Evolutionary conservation across 495 filamentous ascomycete species (phyloP), one percentile per base, ranked within the genome.

Genomic region (Tuber borchii): DNA sequence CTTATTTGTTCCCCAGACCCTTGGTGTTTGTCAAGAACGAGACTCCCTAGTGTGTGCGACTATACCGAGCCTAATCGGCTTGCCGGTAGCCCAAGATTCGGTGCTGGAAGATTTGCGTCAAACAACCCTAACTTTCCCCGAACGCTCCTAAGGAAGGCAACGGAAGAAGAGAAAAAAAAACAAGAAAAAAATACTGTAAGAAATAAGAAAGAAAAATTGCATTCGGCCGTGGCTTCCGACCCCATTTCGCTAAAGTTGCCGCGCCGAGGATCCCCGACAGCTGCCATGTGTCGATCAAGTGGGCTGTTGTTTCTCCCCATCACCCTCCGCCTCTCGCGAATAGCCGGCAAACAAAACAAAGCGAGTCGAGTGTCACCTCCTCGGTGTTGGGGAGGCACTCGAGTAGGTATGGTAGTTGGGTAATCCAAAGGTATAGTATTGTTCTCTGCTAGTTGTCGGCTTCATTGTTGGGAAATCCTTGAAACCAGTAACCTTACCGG

Each of bases 391-490:
- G 31, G 56, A 34, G 56, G 22, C 14, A 31, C 51, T 61, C n/a
- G n/a, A 46, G 26, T 65, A 65, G 26, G 56, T 12, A 12, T 6
- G 10, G 42, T 31, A 65, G 26, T 31, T 65, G 56, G 56, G 26
- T 12, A 65, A 34, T 65, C 56, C 56, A 65, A 65, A 65, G 56
- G 56, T 65, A 65, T 65, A 26, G 56, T 65, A 65, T 65, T 65
- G 14, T 65, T 65, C 56, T 65, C 56, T 19, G 26, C 56, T 65
- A 14, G 26, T 16, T 17, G 56, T 65, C 26, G 2, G 14, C 34
- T 65, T 65, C 56, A 34, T 65, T 65, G 4, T 65, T 34, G 56
- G 56, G 56, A 34, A 16, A 34, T 34, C 26, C 26, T 34, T n/a
- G n/a, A n/a, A n/a, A n/a, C n/a, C n/a, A n/a, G n/a, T n/a, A n/a